Percentiles rank a stretch among this genome's conserved stretches.
Conservation (phyloP, 2,329 filamentous ascomycete species). For the Pseudogymnoascus sp. region DNA sequence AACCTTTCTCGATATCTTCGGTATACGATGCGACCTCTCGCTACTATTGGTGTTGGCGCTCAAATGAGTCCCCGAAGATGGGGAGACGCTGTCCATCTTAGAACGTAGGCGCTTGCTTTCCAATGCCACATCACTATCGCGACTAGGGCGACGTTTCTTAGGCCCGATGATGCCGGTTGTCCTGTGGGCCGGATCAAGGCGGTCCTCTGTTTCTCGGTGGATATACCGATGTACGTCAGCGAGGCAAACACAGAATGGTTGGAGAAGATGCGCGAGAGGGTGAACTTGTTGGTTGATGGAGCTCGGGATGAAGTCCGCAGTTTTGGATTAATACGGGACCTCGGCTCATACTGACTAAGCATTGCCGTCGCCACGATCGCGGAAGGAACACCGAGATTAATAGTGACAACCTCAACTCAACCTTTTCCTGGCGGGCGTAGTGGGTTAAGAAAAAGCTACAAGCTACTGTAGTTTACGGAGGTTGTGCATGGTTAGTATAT, state of each 20-base stretch:
- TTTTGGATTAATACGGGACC: not conserved
- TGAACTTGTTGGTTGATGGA: not conserved
- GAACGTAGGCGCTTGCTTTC: not conserved
- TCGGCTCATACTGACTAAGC: not conserved
- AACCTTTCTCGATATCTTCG: conserved; percentile 25
- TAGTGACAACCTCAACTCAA: not conserved
- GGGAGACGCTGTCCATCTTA: not conserved
- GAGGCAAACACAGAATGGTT: not conserved
- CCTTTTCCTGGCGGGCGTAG: not conserved
- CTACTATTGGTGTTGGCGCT: not conserved
- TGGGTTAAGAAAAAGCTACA: not conserved
- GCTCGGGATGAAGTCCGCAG: not conserved
- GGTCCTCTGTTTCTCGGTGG: not conserved
- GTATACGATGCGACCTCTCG: conserved; percentile 9
- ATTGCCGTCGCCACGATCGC: not conserved
- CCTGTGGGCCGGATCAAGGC: not conserved
- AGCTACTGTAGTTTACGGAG: not conserved
- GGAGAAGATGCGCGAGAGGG: not conserved
- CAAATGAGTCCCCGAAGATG: not conserved
- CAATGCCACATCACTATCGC: not conserved
- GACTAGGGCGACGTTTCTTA: not conserved
- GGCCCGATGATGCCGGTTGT: not conserved
- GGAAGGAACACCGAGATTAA: not conserved
- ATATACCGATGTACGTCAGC: not conserved
- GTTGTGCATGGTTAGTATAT: not conserved